A percentile compares a stretch with the other conserved stretches of the same genome.
Conservation (phyloP, 768 basidiomycete genomes). For the Pisolithus tinctorius region DNA sequence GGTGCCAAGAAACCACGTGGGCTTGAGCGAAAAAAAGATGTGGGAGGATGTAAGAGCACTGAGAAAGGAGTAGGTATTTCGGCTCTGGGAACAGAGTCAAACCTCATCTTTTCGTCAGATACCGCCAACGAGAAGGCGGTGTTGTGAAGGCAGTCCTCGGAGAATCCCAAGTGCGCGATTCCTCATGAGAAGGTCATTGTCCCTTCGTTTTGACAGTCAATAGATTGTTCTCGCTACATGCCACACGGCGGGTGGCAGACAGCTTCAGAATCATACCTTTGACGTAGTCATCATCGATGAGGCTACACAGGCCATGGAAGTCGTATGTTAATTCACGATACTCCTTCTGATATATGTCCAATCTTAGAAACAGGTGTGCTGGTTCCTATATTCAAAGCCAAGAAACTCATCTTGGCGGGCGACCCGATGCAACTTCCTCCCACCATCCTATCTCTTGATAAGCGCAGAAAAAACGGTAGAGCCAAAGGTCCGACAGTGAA, state of each 20-base stretch:
- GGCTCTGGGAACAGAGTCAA: background rate
- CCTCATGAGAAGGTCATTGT: background rate
- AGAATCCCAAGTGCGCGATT: conserved; percentile 57
- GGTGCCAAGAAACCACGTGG: conserved; percentile 70
- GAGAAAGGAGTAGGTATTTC: conserved; percentile 71
- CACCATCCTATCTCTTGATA: conserved; percentile 70
- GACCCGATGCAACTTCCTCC: conserved; percentile 96
- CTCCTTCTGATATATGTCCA: background rate
- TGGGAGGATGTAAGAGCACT: conserved; percentile 85
- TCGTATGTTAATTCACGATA: conserved; percentile 41
- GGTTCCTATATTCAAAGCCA: conserved; percentile 91
- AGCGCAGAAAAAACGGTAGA: conserved; percentile 28
- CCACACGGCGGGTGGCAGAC: conserved; percentile 84
- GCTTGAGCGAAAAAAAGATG: conserved; percentile 68
- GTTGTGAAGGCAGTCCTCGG: conserved; percentile 76
- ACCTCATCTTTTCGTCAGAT: conserved; percentile 38
- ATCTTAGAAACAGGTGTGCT: conserved; percentile 41
- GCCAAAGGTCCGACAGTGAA: conserved; percentile 1
- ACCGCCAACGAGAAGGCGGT: conserved; percentile 81
- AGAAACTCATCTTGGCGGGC: conserved; percentile 85
- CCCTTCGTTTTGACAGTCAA: background rate
- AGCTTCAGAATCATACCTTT: conserved; percentile 70
- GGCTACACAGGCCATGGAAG: conserved; percentile 94
- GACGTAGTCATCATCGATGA: conserved; percentile 97
- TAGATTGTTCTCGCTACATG: conserved; percentile 90